Evolutionary conservation across 2,329 filamentous ascomycete species (phyloP).

Genomic region (Fusarium piperis): DNA sequence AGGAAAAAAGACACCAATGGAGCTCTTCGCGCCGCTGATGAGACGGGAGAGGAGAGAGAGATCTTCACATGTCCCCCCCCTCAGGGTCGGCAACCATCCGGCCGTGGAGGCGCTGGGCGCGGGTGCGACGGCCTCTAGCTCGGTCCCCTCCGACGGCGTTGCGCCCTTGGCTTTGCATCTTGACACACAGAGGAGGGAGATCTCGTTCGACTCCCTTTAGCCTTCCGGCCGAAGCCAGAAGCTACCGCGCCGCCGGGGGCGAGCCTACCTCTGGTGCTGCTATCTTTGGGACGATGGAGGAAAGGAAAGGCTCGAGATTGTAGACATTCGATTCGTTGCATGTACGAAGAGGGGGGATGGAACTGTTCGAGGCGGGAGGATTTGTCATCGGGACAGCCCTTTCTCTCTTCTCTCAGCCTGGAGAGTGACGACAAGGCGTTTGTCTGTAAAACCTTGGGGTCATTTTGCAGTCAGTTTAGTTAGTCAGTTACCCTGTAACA

Average conservation of each 20-base stretch:
- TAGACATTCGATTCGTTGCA: slow-evolving; percentile 6
- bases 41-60: neutral
- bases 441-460: slow-evolving; percentile 14
- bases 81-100: neutral
- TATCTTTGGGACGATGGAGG: slow-evolving; percentile 3
- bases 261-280: neutral
- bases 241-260: slow-evolving; percentile 3
- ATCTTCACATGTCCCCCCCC: slow-evolving; percentile 13
- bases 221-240: neutral
- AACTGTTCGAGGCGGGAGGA: neutral
- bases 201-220: neutral
- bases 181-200: neutral
- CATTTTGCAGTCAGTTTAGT: neutral
- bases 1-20: neutral
- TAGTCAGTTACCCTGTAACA: neutral
- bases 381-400: neutral
- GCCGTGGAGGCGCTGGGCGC: neutral
- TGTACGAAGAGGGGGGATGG: neutral
- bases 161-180: neutral
- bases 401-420: neutral
- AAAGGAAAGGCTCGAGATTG: neutral
- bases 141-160: neutral
- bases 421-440: slow-evolving; percentile 5
- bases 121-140: slow-evolving; percentile 1
- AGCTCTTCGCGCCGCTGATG: slow-evolving; percentile 25